Percentiles rank a stretch among this genome's conserved stretches.
These are phyloP conservation scores for Backusella morwellensis DNA, from an alignment of 192 early-diverging fungal genomes.

Conservation along the genomic window DNA sequence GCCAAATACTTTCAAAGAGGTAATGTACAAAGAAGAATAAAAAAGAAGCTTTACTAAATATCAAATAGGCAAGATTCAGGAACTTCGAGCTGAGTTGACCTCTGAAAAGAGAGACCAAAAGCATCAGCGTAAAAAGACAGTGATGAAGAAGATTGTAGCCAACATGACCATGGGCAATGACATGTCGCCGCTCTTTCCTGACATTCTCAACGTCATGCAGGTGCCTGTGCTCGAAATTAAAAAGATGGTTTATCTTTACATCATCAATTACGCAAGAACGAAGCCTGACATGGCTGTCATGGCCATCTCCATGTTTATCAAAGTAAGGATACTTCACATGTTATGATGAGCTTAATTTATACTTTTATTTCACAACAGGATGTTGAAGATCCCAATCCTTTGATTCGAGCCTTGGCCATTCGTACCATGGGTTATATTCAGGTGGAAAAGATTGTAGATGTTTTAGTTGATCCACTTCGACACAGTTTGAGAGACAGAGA, in stretches of 20 bases:
- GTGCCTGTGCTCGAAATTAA: conserved; percentile 85
- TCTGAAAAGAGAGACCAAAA: conserved; percentile 84
- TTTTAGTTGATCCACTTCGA: conserved; percentile 82
- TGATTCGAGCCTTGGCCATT: conserved; percentile 93
- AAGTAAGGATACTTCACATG: conserved; percentile 44
- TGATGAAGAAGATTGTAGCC: conserved; percentile 84
- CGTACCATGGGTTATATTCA: conserved; percentile 97
- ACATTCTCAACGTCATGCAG: conserved; percentile 91
- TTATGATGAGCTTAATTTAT: too few species aligned
- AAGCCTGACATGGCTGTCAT: conserved; percentile 93
- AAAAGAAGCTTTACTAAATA: background rate
- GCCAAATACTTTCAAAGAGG: conserved; percentile 61
- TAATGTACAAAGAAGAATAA: conserved; percentile 7
- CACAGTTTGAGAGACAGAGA: conserved; percentile 82
- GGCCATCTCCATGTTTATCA: conserved; percentile 86
- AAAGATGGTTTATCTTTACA: conserved; percentile 93
- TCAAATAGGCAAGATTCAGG: conserved; percentile 79
- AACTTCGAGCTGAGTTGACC: conserved; percentile 82
- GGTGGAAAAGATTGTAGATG: conserved; percentile 86
- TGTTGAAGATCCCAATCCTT: conserved; percentile 87
- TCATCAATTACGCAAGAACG: conserved; percentile 93
- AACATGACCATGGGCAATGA: conserved; percentile 99
- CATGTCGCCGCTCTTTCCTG: conserved; percentile 91
- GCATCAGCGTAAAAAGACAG: conserved; percentile 68
- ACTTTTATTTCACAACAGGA: conserved; percentile 53